phyloP scores from a whole-genome alignment of 2,329 filamentous ascomycete genomes.

The Dothistroma pini region DNA sequence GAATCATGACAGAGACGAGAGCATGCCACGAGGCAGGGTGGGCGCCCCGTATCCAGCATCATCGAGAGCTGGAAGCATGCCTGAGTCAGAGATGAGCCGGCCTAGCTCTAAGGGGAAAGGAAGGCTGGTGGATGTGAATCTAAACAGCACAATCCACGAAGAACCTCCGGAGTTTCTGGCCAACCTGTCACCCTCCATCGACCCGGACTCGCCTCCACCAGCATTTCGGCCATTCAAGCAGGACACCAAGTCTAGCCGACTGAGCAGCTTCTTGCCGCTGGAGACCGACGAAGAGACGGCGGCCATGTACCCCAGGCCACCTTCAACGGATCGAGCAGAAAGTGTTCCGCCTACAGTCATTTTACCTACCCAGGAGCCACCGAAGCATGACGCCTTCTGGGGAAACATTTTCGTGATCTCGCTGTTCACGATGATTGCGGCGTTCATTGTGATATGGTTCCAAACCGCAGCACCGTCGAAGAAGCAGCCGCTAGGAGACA shows the following conservation, averaged over 20 bases:
- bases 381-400: slow-evolving; percentile 86
- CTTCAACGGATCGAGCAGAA: slow-evolving; percentile 47
- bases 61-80: slow-evolving; percentile 41
- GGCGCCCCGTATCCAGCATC: slow-evolving; percentile 33
- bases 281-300: slow-evolving; percentile 52
- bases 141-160: slow-evolving; percentile 61
- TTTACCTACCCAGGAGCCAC: slow-evolving; percentile 62
- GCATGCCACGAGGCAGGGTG: slow-evolving; percentile 38
- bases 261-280: slow-evolving; percentile 46
- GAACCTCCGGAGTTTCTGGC: slow-evolving; percentile 38
- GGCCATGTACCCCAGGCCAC: slow-evolving; percentile 43
- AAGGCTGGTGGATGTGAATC: slow-evolving; percentile 78
- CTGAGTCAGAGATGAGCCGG: slow-evolving; percentile 40
- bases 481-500: slow-evolving; percentile 78
- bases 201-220: slow-evolving; percentile 45
- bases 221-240: slow-evolving; percentile 56
- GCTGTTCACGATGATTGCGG: slow-evolving; percentile 78
- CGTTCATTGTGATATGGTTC: slow-evolving; percentile 83
- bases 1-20: slow-evolving; percentile 38
- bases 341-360: slow-evolving; percentile 57
- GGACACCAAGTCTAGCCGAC: slow-evolving; percentile 35
- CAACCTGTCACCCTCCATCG: slow-evolving; percentile 37
- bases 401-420: slow-evolving; percentile 84
- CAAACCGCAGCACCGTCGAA: slow-evolving; percentile 71
- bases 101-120: slow-evolving; percentile 57